Percentiles rank a stretch among this genome's conserved stretches.
Evolutionary conservation across 2,329 filamentous ascomycete genomes (phyloP).

Genomic region (Venturia aucupariae): DNA sequence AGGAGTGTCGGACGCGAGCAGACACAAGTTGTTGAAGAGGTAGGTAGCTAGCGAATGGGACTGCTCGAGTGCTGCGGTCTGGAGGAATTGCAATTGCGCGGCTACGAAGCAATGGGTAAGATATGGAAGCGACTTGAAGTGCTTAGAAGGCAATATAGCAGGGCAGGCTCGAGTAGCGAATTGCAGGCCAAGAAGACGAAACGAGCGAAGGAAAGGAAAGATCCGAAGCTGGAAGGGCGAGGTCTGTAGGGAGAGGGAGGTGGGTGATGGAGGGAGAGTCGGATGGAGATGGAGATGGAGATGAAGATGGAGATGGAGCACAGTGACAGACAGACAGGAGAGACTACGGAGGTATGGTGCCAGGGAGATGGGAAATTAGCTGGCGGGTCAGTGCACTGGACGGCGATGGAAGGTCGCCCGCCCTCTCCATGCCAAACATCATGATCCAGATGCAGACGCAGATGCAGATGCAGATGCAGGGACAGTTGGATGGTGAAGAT

Average conservation of each 20-base stretch:
- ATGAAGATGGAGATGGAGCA: not conserved
- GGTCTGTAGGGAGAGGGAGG: conserved; percentile 21
- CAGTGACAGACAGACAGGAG: no score
- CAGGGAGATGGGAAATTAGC: conserved; percentile 11
- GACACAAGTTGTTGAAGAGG: not conserved
- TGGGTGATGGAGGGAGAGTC: conserved; percentile 21
- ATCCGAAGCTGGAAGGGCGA: conserved; percentile 26
- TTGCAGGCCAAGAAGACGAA: conserved; percentile 20
- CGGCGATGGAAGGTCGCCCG: not conserved
- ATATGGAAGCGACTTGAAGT: not conserved
- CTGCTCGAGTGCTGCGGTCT: not conserved
- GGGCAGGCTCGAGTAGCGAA: not conserved
- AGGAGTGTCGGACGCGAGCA: not conserved
- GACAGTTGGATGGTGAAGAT: no score
- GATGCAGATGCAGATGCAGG: no score
- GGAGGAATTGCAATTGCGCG: not conserved
- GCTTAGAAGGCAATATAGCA: not conserved
- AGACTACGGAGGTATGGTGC: not conserved
- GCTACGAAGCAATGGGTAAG: not conserved
- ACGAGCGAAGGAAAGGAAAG: conserved; percentile 19
- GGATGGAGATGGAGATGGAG: conserved; percentile 19
- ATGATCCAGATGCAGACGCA: no score
- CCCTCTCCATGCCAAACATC: not conserved
- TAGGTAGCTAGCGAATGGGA: not conserved
- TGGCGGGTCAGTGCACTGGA: not conserved